These are phyloP conservation scores for Globisporangium spiculum DNA, from an alignment of 352 stramenopile genomes.

Conservation along the genomic window DNA sequence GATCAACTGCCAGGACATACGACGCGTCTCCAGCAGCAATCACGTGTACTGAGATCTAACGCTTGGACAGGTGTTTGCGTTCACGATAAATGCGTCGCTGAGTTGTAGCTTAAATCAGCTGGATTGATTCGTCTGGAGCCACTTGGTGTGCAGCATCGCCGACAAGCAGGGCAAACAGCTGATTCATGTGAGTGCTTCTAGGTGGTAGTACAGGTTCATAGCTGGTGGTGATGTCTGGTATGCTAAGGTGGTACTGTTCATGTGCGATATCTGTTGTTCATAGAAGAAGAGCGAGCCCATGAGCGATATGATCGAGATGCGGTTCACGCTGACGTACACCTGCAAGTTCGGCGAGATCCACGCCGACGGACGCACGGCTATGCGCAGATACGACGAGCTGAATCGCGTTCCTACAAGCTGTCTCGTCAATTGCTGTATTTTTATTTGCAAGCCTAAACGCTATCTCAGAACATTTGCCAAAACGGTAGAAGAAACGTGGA, in stretches of 20 bases:
- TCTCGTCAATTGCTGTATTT: no score
- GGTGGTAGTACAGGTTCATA: not conserved
- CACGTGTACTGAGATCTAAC: not conserved
- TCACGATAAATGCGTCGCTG: conserved; percentile 7
- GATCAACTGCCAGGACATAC: not conserved
- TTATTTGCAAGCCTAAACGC: no score
- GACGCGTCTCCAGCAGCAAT: conserved; percentile 2
- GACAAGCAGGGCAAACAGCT: not conserved
- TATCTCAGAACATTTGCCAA: no score
- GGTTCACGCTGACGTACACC: not conserved
- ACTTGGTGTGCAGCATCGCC: not conserved
- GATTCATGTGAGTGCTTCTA: not conserved
- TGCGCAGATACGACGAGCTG: conserved; percentile 6
- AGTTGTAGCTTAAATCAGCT: not conserved
- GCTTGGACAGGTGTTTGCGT: conserved; percentile 1
- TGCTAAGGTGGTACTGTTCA: no score
- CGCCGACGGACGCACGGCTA: not conserved
- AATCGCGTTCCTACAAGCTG: not conserved
- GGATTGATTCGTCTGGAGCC: conserved; percentile 1
- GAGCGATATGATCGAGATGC: not conserved
- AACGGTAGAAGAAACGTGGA: no score
- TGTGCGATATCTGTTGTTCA: not conserved
- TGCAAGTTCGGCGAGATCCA: conserved; percentile 4
- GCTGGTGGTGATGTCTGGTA: not conserved
- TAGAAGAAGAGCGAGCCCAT: not conserved